Evolutionary conservation across 805 yeast species (phyloP).

Genomic region (Metschnikowia corniflorae): DNA sequence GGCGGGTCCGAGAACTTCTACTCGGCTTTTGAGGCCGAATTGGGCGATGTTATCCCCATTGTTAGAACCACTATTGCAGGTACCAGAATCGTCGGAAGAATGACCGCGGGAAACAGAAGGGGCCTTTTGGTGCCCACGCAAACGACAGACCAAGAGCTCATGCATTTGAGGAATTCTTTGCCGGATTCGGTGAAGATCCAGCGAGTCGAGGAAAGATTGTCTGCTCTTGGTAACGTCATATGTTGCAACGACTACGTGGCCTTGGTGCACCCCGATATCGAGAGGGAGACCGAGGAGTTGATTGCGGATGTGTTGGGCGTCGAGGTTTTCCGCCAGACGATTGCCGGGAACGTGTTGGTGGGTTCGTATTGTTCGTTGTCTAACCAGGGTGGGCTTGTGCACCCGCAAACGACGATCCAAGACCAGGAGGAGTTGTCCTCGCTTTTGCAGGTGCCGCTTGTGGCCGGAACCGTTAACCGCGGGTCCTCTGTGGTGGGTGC

Average conservation of each 20-base stretch:
- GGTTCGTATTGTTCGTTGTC: slow-evolving; percentile 94
- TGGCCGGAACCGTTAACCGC: slow-evolving; percentile 97
- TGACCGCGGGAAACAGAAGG: slow-evolving; percentile 98
- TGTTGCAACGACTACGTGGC: slow-evolving; percentile 99
- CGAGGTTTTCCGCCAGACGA: slow-evolving; percentile 98
- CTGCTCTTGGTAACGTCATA: slow-evolving; percentile 96
- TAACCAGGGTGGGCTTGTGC: slow-evolving; percentile 97
- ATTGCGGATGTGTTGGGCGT: slow-evolving; percentile 98
- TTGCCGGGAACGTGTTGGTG: slow-evolving; percentile 95
- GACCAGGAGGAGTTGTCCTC: slow-evolving; percentile 98
- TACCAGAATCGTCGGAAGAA: slow-evolving; percentile 94
- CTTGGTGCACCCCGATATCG: slow-evolving; percentile 97
- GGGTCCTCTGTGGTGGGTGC: slow-evolving; percentile 98
- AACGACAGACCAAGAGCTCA: slow-evolving; percentile 96
- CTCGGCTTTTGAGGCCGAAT: slow-evolving; percentile 96
- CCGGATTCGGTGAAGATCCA: slow-evolving; percentile 96
- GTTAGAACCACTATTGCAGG: slow-evolving; percentile 98
- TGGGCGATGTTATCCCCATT: slow-evolving; percentile 94
- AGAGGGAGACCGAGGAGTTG: slow-evolving; percentile 97
- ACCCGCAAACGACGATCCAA: slow-evolving; percentile 94
- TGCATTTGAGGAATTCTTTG: slow-evolving; percentile 92
- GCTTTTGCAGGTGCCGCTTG: slow-evolving; percentile 92
- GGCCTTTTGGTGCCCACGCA: slow-evolving; percentile 96
- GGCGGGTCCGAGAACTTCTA: slow-evolving; percentile 86
- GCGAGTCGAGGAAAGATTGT: slow-evolving; percentile 94